phyloP scores from a whole-genome alignment of 768 basidiomycete species.

The Obba rivulosa region DNA sequence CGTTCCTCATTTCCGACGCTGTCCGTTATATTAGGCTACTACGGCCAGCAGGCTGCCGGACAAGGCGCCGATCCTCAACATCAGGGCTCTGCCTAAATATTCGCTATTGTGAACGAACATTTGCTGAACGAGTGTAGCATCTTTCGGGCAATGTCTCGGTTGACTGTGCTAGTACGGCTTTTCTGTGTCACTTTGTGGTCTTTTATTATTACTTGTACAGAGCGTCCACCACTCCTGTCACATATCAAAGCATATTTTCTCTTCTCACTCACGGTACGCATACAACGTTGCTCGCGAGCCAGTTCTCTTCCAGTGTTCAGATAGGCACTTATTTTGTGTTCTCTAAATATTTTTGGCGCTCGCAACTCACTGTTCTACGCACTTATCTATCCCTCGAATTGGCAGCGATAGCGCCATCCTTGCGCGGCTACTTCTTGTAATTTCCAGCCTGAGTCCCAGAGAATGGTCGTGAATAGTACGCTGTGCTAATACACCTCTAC shows the following conservation, averaged over 20 bases:
- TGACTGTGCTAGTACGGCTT: conserved; percentile 17
- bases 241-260: conserved; percentile 1
- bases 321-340: conserved; percentile 3
- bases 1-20: neutral
- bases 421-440: too few relatives aligned
- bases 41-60: conserved; percentile 65
- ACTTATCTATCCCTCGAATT: neutral
- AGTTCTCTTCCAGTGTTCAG: conserved; percentile 1
- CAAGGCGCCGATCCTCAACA: conserved; percentile 48
- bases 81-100: conserved; percentile 17
- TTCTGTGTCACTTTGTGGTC: neutral
- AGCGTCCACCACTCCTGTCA: conserved; percentile 2
- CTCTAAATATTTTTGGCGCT: neutral
- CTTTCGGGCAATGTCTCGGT: conserved; percentile 10
- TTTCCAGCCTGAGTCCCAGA: too few relatives aligned
- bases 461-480: too few relatives aligned
- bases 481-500: too few relatives aligned
- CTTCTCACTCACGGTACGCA: neutral
- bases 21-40: conserved; percentile 57
- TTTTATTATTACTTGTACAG: conserved; percentile 7
- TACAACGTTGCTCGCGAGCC: neutral
- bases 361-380: conserved; percentile 2
- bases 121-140: conserved; percentile 12
- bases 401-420: too few relatives aligned
- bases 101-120: conserved; percentile 3